Evolutionary conservation across 768 basidiomycete species (phyloP).

Genomic region (Glaciozyma antarctica): DNA sequence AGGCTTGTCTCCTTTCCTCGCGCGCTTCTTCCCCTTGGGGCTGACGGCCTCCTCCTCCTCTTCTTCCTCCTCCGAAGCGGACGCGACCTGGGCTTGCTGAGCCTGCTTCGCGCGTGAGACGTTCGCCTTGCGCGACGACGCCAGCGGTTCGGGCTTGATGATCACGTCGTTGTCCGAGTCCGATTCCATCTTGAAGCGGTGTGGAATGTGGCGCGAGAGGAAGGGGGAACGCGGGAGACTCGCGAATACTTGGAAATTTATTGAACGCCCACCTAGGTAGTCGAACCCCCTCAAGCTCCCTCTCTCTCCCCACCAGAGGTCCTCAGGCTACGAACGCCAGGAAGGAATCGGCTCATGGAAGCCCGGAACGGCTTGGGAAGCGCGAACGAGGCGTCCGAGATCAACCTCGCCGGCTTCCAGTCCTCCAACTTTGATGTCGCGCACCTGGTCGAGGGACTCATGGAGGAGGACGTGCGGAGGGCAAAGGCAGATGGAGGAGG

Average conservation of each 20-base stretch:
- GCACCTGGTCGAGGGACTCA: slow-evolving; percentile 25
- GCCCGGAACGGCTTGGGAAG: neutral
- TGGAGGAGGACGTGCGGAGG: slow-evolving; percentile 19
- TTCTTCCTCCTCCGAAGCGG: neutral
- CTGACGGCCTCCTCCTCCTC: neutral
- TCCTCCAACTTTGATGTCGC: slow-evolving; percentile 29
- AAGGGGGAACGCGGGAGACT: neutral
- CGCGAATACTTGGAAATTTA: too few relatives aligned
- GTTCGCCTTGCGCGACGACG: neutral
- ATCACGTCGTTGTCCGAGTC: too few relatives aligned
- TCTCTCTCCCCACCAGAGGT: neutral
- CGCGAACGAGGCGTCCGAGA: neutral
- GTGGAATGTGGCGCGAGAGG: too few relatives aligned
- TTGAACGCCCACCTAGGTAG: too few relatives aligned
- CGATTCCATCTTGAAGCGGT: too few relatives aligned
- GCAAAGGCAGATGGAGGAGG: slow-evolving; percentile 9
- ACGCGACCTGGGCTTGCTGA: neutral
- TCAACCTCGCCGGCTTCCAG: slow-evolving; percentile 32
- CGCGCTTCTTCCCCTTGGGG: slow-evolving; percentile 2
- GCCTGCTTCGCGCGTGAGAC: neutral
- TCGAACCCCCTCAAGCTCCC: neutral
- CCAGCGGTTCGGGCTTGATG: neutral
- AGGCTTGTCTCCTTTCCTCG: slow-evolving; percentile 6
- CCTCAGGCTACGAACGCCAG: too few relatives aligned
- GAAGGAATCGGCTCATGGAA: neutral